Percentiles rank a stretch among this genome's conserved stretches.
Evolutionary conservation across 2,329 filamentous ascomycete genomes (phyloP).

Genomic region (Pseudogymnoascus pannorum): DNA sequence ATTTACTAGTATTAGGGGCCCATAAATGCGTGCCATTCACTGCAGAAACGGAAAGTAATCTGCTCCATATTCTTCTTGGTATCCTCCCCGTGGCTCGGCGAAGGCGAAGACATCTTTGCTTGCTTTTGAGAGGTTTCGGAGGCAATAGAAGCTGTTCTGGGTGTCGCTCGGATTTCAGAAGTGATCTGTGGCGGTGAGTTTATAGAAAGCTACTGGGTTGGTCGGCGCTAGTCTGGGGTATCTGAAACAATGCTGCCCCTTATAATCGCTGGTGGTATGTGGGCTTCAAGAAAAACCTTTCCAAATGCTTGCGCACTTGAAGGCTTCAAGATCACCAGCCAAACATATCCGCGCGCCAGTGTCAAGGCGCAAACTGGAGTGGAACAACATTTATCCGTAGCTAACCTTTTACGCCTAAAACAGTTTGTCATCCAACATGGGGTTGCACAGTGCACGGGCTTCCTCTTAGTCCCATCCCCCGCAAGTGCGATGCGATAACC

Average conservation of each 20-base stretch:
- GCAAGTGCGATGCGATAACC: conserved; percentile 7
- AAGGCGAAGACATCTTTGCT: conserved; percentile 48
- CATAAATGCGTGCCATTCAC: conserved; percentile 63
- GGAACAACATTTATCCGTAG: not conserved
- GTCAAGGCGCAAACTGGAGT: not conserved
- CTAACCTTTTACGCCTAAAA: not conserved
- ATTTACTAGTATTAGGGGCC: not conserved
- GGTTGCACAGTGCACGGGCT: not conserved
- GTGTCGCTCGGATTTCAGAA: not conserved
- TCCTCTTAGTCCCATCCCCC: not conserved
- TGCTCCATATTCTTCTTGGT: conserved; percentile 55
- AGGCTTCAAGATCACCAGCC: not conserved
- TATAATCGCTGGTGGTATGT: not conserved
- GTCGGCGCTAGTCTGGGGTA: not conserved
- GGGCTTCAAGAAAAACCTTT: not conserved
- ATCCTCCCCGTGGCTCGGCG: conserved; percentile 41
- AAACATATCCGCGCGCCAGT: conserved; percentile 3
- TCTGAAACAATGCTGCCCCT: not conserved
- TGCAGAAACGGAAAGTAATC: conserved; percentile 96
- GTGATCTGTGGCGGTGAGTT: not conserved
- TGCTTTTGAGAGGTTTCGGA: not conserved
- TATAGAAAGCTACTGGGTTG: not conserved
- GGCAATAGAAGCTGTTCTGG: not conserved
- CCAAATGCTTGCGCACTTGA: not conserved
- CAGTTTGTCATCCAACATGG: not conserved